Evolutionary conservation across 371 early-diverging fungal genomes (phyloP).

Genomic region (Mucor plumbeus): DNA sequence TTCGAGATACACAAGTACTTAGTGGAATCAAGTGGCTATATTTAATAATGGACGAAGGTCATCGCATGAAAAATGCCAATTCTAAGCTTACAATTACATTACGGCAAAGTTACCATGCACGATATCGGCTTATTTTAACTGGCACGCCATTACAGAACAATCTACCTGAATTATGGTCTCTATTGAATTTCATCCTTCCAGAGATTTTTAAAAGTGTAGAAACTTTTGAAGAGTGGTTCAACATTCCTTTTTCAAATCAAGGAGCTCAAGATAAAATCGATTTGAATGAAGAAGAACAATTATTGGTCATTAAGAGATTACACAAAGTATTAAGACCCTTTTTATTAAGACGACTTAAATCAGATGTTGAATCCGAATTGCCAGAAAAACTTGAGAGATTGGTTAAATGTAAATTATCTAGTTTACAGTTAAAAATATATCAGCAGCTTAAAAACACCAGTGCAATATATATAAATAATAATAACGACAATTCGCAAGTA

Average conservation of each 20-base stretch:
- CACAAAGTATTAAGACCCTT: constrained; percentile 98
- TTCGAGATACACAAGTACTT: constrained; percentile 86
- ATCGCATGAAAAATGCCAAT: constrained; percentile 96
- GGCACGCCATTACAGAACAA: constrained; percentile 99
- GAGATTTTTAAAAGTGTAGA: constrained; percentile 94
- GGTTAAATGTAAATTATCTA: constrained; percentile 89
- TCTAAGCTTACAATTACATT: constrained; percentile 89
- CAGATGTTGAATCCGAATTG: constrained; percentile 98
- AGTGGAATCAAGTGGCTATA: constrained; percentile 92
- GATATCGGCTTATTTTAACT: constrained; percentile 97
- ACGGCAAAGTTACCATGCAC: constrained; percentile 80
- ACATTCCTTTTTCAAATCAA: constrained; percentile 88
- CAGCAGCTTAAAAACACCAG: constrained; percentile 77
- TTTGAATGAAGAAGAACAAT: constrained; percentile 96
- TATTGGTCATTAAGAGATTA: constrained; percentile 94
- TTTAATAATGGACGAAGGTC: constrained; percentile 98
- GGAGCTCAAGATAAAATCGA: constrained; percentile 88
- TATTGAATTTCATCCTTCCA: constrained; percentile 98
- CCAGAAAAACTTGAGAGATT: constrained; percentile 99
- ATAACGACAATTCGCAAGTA: constrained; percentile 51
- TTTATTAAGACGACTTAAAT: constrained; percentile 96
- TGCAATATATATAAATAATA: constrained; percentile 62
- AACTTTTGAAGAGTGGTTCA: constrained; percentile 99
- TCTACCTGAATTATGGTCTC: constrained; percentile 97
- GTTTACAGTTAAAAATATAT: constrained; percentile 80